Evolutionary conservation across 2,329 filamentous ascomycete species (phyloP).

Genomic region (Xylaria sp.): DNA sequence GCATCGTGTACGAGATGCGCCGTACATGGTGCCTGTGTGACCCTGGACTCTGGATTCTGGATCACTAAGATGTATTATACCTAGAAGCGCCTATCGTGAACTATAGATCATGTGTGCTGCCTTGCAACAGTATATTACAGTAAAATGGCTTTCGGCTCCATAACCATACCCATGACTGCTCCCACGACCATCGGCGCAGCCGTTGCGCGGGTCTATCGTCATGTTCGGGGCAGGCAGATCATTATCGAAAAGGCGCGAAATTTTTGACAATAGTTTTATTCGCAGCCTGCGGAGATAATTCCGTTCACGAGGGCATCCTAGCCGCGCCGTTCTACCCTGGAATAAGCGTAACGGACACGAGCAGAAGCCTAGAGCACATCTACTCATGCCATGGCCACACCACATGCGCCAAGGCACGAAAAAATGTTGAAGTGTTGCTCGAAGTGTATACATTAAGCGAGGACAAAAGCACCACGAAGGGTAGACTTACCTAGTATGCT

Average conservation of each 20-base stretch:
- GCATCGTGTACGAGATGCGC: background rate
- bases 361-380: background rate
- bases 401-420: conserved; percentile 6
- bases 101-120: background rate
- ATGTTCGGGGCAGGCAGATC: conserved; percentile 7
- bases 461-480: background rate
- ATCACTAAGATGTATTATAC: no score
- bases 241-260: background rate
- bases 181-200: no score
- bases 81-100: conserved; percentile 4
- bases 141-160: background rate
- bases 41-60: no score
- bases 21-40: no score
- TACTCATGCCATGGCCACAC: background rate
- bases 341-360: background rate
- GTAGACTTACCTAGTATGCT: background rate
- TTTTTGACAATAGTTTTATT: background rate
- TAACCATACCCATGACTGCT: background rate
- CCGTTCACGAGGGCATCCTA: background rate
- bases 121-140: background rate
- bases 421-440: background rate
- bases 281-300: conserved; percentile 13
- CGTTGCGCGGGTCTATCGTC: background rate
- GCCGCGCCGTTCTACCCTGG: background rate
- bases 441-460: conserved; percentile 3